Percentiles rank a stretch among this genome's conserved stretches.
Evolutionary conservation across 129 eudicot species (phyloP).

Genomic region (Scalesia atractyloides): DNA sequence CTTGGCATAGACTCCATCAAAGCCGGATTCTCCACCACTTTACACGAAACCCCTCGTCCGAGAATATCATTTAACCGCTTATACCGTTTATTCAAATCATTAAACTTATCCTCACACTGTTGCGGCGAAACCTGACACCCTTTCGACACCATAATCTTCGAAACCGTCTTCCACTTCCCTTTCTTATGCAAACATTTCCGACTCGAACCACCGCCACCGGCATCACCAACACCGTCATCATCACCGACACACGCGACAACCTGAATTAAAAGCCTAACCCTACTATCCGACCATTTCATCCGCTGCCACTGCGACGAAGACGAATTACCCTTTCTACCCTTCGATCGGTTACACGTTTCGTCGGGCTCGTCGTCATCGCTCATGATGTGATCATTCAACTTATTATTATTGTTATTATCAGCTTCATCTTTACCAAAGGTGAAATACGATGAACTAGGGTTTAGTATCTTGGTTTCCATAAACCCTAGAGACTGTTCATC

Average conservation of each 20-base stretch:
- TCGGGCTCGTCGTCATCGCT: conserved; percentile 67
- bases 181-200: conserved; percentile 56
- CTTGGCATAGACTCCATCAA: conserved; percentile 58
- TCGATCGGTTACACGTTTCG: conserved; percentile 26
- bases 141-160: conserved; percentile 57
- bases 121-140: conserved; percentile 75
- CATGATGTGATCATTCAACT: conserved; percentile 23
- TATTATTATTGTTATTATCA: neutral
- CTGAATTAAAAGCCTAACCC: conserved; percentile 61
- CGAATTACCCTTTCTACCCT: conserved; percentile 42
- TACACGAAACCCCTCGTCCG: conserved; percentile 64
- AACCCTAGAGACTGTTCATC: conserved; percentile 47
- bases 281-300: conserved; percentile 71
- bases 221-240: conserved; percentile 45
- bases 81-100: conserved; percentile 70
- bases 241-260: conserved; percentile 75
- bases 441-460: conserved; percentile 37
- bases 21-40: conserved; percentile 64
- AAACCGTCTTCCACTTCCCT: conserved; percentile 74
- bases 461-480: conserved; percentile 40
- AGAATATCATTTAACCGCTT: conserved; percentile 75
- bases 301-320: conserved; percentile 58
- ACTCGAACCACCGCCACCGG: conserved; percentile 18
- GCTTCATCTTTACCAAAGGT: conserved; percentile 49
- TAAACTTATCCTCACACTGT: conserved; percentile 81